Evolutionary conservation across 2,329 filamentous ascomycete species (phyloP).

Genomic region (Berkeleyomyces rouxiae): DNA sequence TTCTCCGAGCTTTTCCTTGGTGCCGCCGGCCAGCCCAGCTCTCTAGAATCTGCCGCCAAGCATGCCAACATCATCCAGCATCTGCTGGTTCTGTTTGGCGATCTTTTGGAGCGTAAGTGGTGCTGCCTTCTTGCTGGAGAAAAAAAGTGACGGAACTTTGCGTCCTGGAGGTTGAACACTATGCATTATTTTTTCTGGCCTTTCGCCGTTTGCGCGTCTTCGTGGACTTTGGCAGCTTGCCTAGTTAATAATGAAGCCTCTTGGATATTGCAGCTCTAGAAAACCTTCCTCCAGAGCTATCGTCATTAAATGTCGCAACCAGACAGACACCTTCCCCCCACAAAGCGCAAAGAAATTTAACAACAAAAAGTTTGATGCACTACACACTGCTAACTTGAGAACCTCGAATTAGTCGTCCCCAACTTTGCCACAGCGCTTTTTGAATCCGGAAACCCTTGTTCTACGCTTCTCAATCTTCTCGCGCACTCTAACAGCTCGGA

Average conservation of each 20-base stretch:
- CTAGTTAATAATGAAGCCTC: not conserved
- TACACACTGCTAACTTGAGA: not conserved
- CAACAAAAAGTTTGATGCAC: no score
- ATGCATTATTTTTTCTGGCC: no score
- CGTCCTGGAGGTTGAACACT: not conserved
- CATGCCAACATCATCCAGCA: conserved; percentile 88
- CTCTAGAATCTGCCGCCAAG: conserved; percentile 73
- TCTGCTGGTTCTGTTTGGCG: conserved; percentile 73
- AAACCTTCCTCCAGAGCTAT: not conserved
- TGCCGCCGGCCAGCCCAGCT: conserved; percentile 47
- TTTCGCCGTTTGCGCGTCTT: no score
- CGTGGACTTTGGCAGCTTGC: not conserved
- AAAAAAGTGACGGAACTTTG: not conserved
- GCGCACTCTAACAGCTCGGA: conserved; percentile 55
- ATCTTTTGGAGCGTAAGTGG: conserved; percentile 65
- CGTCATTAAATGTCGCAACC: not conserved
- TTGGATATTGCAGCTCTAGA: not conserved
- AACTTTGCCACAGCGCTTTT: conserved; percentile 61
- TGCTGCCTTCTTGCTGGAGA: not conserved
- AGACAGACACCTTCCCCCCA: not conserved
- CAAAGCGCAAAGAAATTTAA: not conserved
- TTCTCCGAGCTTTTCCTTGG: conserved; percentile 73
- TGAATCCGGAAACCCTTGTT: conserved; percentile 60
- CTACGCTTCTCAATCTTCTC: conserved; percentile 69
- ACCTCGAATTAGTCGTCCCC: conserved; percentile 47